These are phyloP conservation scores for Boletellus sp. DNA, from an alignment of 768 basidiomycete species.

Conservation along the genomic window DNA sequence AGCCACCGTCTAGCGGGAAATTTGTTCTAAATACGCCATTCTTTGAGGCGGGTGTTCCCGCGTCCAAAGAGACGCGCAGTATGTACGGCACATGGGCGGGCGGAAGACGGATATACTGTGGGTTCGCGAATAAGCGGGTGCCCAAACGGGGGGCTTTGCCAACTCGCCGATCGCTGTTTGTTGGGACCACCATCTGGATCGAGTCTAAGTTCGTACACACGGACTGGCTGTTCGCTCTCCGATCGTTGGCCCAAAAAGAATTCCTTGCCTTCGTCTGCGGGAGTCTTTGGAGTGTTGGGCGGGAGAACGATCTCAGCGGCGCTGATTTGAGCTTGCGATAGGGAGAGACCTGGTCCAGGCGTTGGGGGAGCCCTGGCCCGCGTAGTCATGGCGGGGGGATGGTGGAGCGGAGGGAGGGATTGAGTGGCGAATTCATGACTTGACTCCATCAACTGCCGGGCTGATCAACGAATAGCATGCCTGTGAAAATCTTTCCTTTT, in stretches of 20 bases:
- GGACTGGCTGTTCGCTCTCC: slow-evolving; percentile 60
- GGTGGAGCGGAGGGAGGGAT: background rate
- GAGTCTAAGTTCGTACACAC: slow-evolving; percentile 82
- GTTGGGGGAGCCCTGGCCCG: background rate
- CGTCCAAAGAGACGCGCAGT: slow-evolving; percentile 84
- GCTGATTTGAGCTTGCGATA: slow-evolving; percentile 9
- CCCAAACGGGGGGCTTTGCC: background rate
- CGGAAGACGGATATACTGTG: slow-evolving; percentile 92
- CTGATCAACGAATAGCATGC: background rate
- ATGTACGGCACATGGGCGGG: slow-evolving; percentile 88
- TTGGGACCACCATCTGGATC: slow-evolving; percentile 89
- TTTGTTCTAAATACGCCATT: slow-evolving; percentile 95
- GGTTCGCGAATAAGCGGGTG: slow-evolving; percentile 10
- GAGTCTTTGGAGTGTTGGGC: slow-evolving; percentile 72
- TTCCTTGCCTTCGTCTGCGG: slow-evolving; percentile 87
- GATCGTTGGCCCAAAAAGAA: slow-evolving; percentile 67
- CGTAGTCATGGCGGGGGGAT: slow-evolving; percentile 14
- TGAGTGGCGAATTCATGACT: background rate
- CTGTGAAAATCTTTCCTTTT: background rate
- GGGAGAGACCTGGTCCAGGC: slow-evolving; percentile 12
- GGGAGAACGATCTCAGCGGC: slow-evolving; percentile 1
- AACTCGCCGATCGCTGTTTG: slow-evolving; percentile 76
- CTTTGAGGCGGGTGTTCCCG: slow-evolving; percentile 85
- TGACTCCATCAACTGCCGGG: too few species aligned
- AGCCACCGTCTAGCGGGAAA: slow-evolving; percentile 91